Evolutionary conservation across 176 grass and related monocot genomes (phyloP).

Genomic region (Aechmea fasciata): DNA sequence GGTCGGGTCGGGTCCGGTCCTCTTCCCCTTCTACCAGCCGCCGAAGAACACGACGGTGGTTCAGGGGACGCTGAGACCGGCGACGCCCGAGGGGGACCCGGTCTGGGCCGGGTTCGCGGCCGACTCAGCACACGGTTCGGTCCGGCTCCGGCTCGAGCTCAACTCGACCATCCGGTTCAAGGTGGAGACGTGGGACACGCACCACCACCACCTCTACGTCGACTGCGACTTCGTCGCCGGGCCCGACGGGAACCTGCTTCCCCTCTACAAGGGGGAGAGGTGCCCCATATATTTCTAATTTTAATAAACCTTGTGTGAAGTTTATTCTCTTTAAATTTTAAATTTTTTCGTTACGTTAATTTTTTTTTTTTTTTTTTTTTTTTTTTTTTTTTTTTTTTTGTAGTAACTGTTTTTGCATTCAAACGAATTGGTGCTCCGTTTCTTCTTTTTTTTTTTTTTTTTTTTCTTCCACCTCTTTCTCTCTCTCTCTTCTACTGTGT

Average conservation of each 20-base stretch:
- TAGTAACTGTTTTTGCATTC: no score
- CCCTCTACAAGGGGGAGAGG: slow-evolving; percentile 18
- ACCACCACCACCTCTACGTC: slow-evolving; percentile 46
- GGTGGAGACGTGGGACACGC: slow-evolving; percentile 65
- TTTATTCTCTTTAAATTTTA: no score
- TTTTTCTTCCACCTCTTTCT: no score
- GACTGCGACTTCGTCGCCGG: slow-evolving; percentile 28
- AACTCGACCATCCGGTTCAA: slow-evolving; percentile 54
- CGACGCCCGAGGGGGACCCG: slow-evolving; percentile 16
- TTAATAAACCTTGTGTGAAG: no score
- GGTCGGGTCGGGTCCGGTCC: slow-evolving; percentile 37
- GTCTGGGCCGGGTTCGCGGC: slow-evolving; percentile 28
- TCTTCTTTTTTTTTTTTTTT: no score
- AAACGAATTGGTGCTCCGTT: no score
- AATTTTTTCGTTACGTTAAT: no score
- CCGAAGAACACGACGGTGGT: slow-evolving; percentile 49
- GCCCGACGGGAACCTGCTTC: slow-evolving; percentile 38
- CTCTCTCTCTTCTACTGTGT: no score
- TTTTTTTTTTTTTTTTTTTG: no score
- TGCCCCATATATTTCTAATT: slow-evolving; percentile 17
- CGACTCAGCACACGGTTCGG: slow-evolving; percentile 28
- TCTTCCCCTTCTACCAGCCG: slow-evolving; percentile 46
- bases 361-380: no score
- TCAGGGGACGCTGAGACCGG: slow-evolving; percentile 20
- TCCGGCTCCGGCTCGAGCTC: slow-evolving; percentile 39